Evolutionary conservation across 2,329 filamentous ascomycete species (phyloP).

Genomic region (Tolypocladium tropicale): DNA sequence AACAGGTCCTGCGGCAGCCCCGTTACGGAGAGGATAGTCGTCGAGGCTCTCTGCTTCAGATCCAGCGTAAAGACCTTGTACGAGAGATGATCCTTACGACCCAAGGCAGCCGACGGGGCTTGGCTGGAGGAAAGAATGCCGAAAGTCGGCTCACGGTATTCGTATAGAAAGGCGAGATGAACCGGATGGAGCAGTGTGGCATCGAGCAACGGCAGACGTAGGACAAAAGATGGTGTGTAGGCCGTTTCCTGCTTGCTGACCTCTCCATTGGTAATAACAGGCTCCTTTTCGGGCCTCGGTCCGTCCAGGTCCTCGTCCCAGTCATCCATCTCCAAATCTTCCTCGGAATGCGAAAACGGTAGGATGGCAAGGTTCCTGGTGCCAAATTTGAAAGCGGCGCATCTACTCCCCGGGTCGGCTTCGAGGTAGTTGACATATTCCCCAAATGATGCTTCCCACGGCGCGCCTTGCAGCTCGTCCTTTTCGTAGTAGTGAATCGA

Average conservation of each 20-base stretch:
- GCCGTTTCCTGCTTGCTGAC: slow-evolving; percentile 44
- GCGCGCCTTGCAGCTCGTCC: slow-evolving; percentile 73
- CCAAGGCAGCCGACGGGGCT: slow-evolving; percentile 64
- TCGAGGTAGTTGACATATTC: slow-evolving; percentile 73
- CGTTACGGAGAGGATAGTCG: slow-evolving; percentile 77
- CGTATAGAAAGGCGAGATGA: slow-evolving; percentile 85
- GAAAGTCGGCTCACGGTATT: slow-evolving; percentile 96
- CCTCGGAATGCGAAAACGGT: slow-evolving; percentile 77
- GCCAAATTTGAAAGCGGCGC: slow-evolving; percentile 90
- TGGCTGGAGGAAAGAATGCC: slow-evolving; percentile 77
- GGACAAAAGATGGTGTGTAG: slow-evolving; percentile 85
- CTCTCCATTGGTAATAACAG: slow-evolving; percentile 23
- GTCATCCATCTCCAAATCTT: slow-evolving; percentile 85
- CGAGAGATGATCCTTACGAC: slow-evolving; percentile 73
- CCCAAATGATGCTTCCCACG: slow-evolving; percentile 68
- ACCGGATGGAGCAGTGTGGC: slow-evolving; percentile 79
- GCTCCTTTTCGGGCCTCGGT: slow-evolving; percentile 43
- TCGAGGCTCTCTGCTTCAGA: slow-evolving; percentile 85
- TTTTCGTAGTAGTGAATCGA: slow-evolving; percentile 98
- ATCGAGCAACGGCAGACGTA: slow-evolving; percentile 82
- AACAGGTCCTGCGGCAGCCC: slow-evolving; percentile 82
- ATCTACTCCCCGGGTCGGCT: slow-evolving; percentile 84
- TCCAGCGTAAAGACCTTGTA: slow-evolving; percentile 96
- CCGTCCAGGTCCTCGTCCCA: slow-evolving; percentile 78
- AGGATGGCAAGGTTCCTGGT: slow-evolving; percentile 82